Evolutionary conservation across 805 yeast species (phyloP).

Genomic region (Scheffersomyces amazonensis): DNA sequence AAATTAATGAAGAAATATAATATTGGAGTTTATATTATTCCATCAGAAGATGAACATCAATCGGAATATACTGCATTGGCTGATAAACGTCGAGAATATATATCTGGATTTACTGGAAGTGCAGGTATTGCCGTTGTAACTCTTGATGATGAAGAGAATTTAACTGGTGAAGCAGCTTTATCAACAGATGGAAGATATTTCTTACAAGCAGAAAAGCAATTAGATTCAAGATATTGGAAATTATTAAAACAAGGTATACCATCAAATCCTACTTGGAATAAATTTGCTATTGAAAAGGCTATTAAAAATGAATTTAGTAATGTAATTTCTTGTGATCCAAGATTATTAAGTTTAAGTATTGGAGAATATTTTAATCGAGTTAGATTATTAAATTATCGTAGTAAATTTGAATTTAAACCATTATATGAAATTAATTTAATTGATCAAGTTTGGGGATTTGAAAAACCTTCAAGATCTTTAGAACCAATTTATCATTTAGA

Average conservation of each 20-base stretch:
- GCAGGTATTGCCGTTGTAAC: constrained; percentile 92
- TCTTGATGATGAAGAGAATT: constrained; percentile 35
- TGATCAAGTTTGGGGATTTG: constrained; percentile 37
- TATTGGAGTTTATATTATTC: constrained; percentile 71
- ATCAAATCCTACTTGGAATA: constrained; percentile 76
- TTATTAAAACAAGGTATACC: constrained; percentile 75
- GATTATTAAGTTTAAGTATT: constrained; percentile 52
- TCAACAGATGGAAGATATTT: constrained; percentile 96
- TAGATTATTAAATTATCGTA: constrained; percentile 13
- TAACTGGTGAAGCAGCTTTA: constrained; percentile 68
- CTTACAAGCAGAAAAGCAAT: constrained; percentile 81
- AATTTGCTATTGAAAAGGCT: constrained; percentile 58
- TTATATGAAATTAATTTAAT: constrained; percentile 27
- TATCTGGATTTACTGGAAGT: constrained; percentile 88
- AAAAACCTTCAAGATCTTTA: constrained; percentile 30
- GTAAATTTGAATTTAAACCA: constrained; percentile 28
- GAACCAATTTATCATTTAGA: constrained; percentile 31
- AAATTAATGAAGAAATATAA: constrained; percentile 58
- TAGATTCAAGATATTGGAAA: constrained; percentile 70
- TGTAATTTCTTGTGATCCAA: constrained; percentile 83
- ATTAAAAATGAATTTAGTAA: constrained; percentile 47
- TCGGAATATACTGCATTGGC: constrained; percentile 81
- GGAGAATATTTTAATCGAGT: constrained; percentile 39
- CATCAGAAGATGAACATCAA: constrained; percentile 92
- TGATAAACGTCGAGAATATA: constrained; percentile 80